These are phyloP conservation scores for Hypoxylon sp. DNA, from an alignment of 2,329 filamentous ascomycete genomes.

Conservation along the genomic window DNA sequence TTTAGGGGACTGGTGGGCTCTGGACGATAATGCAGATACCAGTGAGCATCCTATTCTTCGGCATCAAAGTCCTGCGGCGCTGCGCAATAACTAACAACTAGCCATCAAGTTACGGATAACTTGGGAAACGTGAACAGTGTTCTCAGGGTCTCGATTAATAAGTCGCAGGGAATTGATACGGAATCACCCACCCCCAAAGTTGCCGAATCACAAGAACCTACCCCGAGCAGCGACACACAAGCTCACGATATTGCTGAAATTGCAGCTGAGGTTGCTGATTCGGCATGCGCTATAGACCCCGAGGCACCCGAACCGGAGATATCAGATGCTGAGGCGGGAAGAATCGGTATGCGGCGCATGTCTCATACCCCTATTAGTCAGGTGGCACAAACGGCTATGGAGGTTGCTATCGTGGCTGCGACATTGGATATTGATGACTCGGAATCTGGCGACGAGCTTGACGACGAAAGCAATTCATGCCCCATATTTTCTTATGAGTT, in stretches of 20 bases:
- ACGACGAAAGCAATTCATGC: conserved; percentile 21
- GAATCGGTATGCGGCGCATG: conserved; percentile 51
- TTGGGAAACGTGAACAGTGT: conserved; percentile 63
- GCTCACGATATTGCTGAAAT: conserved; percentile 47
- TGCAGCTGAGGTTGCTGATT: conserved; percentile 53
- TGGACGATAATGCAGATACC: conserved; percentile 71
- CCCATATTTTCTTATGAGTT: conserved; percentile 48
- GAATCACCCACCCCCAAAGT: conserved; percentile 29
- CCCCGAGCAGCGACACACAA: conserved; percentile 41
- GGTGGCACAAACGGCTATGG: conserved; percentile 57
- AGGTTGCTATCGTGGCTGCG: conserved; percentile 58
- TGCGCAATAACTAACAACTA: conserved; percentile 13
- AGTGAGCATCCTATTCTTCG: conserved; percentile 56
- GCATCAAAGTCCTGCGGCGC: not conserved
- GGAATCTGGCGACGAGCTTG: conserved; percentile 21
- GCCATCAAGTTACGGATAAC: conserved; percentile 54
- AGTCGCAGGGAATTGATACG: conserved; percentile 31
- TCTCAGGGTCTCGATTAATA: conserved; percentile 50
- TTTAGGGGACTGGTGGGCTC: conserved; percentile 74
- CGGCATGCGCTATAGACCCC: conserved; percentile 49
- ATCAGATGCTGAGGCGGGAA: conserved; percentile 51
- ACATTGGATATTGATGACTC: conserved; percentile 50
- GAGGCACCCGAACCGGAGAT: conserved; percentile 50
- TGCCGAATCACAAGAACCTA: conserved; percentile 32
- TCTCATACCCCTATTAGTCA: conserved; percentile 56